Base-by-base conservation (phyloP, 306 rosid species). In the Leucaena leucocephala region DNA sequence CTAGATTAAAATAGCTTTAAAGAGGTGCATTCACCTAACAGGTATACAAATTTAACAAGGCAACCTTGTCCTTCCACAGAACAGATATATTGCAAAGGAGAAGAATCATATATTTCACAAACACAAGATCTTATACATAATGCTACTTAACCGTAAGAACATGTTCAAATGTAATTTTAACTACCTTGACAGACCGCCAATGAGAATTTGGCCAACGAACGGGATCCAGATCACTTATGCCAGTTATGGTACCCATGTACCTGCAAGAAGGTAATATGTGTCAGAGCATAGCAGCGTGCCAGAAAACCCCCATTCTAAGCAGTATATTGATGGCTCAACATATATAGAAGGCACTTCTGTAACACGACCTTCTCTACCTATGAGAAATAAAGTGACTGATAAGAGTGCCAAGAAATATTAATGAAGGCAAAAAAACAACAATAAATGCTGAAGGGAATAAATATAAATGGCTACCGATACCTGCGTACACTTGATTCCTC, bases 221-320 rank as follows among this genome's bases (percentile, higher is more conserved):
- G 71, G 91, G 77, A 82, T 93, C 97, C 82, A 91, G 75, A 79
- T 93, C 98, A 82, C 89, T 88, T 84, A 93, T 89, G 82, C 97
- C 98, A 68, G 97, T 93, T 84, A 93, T 93, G 0, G 98, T 93
- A 83, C 98, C 98, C 98, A 93, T 91, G 91, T 93, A 93, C 90
- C 98, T 93, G 74, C 74, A 76, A 58, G 64, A 78, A 81, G 55
- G 55, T 46, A 21, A 67, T 14, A 43, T 21, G 22, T 58, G 65
- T 78, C 50, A 76, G 50, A 68, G 66, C 43, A 63, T 8, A 45
- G 40, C 8, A 49, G 5, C 14, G 5, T 16, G 38, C 66, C 21
- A 58, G 70, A 66, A 55, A 66, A 64, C 48, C 52, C 76, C 27
- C 17, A 45, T 68, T 19, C 19, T 19, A 62, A 46, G 81, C 19